Base-by-base conservation (phyloP, 768 basidiomycete genomes). In the Pleurotus giganteus region DNA sequence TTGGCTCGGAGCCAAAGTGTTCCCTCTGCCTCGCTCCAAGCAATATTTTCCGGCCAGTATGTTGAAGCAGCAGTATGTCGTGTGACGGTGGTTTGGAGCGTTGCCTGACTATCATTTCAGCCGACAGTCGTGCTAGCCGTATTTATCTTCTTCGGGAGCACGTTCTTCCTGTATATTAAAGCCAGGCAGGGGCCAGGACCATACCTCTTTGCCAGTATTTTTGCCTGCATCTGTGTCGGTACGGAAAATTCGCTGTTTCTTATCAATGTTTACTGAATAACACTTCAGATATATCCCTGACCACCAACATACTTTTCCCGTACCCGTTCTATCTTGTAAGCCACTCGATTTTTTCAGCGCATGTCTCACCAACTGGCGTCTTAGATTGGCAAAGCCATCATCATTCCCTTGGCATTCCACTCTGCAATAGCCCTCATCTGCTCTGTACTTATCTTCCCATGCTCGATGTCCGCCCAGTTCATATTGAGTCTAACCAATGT, bases 181-280 rank as follows among this genome's bases (percentile, higher is more conserved):
- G 83, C 82, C 1, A 71, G 80, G 21, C 62, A 78, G 58, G 83
- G 86, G 2, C 85, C 86, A 0, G 84, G 87, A 1, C 87, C 86
- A 0, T 85, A 83, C 61, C 64, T 79, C 0, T 74, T 84, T 53
- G 77, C 84, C 0, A 71, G 67, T 19, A 65, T 88, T 8, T 76
- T 90, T 26, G 80, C 73, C 8, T 88, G 85, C 64, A 78, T 89
- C 32, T 76, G 77, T 60, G 51, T 86, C 5, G 83, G 85, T 82
- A 53, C 54, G 74, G n/a, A n/a, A n/a, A n/a, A n/a, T 12, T 54
- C 29, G 19, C 19, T 13, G 42, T 8, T 31, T n/a, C 17, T 17
- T 28, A 12, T 27, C 11, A 47, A 15, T 4, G 28, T 26, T 56
- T 15, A 61, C 51, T 58, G 27, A 46, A 6, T 23, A 7, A 42